Evolutionary conservation across 106 monocot genomes (phyloP).

Genomic region (Allium fistulosum): DNA sequence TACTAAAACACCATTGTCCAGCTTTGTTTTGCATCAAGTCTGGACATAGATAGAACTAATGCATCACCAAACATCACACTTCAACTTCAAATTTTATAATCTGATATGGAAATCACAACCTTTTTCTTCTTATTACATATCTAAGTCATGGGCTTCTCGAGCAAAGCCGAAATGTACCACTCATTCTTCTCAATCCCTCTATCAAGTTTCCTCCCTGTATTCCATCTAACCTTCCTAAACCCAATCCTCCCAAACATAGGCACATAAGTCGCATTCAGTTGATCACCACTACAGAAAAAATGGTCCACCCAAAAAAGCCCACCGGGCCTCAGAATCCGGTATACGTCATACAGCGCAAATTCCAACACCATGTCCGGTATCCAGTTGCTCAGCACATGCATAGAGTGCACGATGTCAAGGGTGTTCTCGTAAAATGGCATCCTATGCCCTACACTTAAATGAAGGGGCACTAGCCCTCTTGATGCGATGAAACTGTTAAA

Average conservation of each 20-base stretch:
- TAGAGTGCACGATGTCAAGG: slow-evolving; percentile 64
- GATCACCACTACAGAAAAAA: slow-evolving; percentile 57
- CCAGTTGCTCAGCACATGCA: slow-evolving; percentile 69
- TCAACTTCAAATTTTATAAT: too few species aligned
- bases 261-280: slow-evolving; percentile 48
- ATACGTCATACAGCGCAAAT: slow-evolving; percentile 57
- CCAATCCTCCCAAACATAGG: slow-evolving; percentile 49
- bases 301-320: slow-evolving; percentile 82
- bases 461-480: slow-evolving; percentile 50
- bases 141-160: slow-evolving; percentile 60
- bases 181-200: slow-evolving; percentile 50
- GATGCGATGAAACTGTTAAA: slow-evolving; percentile 75
- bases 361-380: slow-evolving; percentile 49
- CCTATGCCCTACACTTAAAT: slow-evolving; percentile 44
- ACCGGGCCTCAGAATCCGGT: slow-evolving; percentile 59
- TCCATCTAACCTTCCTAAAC: slow-evolving; percentile 52
- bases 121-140: too few species aligned
- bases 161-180: slow-evolving; percentile 72
- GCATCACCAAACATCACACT: too few species aligned
- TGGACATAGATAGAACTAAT: too few species aligned
- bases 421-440: slow-evolving; percentile 67
- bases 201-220: slow-evolving; percentile 47
- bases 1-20: too few species aligned
- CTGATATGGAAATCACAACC: too few species aligned
- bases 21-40: too few species aligned